These are phyloP conservation scores for Saccharomyces paradoxus DNA, from an alignment of 805 yeast species.

Conservation along the genomic window DNA sequence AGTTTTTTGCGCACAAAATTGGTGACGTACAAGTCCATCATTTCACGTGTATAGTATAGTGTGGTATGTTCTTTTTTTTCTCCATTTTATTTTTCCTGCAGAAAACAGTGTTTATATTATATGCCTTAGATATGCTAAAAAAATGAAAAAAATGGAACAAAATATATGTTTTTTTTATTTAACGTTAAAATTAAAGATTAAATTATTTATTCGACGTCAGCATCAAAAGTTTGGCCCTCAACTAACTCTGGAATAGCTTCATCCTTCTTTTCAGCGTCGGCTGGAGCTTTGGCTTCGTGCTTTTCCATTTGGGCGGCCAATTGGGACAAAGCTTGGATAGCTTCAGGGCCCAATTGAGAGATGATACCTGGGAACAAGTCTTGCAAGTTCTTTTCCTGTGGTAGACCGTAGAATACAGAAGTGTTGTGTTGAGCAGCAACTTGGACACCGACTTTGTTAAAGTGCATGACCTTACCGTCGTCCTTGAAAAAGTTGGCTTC, in stretches of 20 bases:
- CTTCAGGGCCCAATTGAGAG: constrained; percentile 94
- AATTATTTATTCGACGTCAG: constrained; percentile 33
- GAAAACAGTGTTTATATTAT: not conserved
- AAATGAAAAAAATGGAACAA: not conserved
- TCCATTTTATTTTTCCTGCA: not conserved
- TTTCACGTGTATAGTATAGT: not conserved
- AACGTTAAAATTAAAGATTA: not conserved
- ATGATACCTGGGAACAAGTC: constrained; percentile 90
- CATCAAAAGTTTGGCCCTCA: constrained; percentile 39
- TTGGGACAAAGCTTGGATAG: constrained; percentile 78
- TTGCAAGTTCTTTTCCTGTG: constrained; percentile 85
- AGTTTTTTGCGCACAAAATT: not conserved
- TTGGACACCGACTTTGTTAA: constrained; percentile 94
- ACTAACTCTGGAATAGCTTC: constrained; percentile 57
- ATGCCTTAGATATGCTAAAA: not conserved
- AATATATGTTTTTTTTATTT: not conserved
- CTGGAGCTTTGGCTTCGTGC: constrained; percentile 38
- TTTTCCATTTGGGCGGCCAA: constrained; percentile 83
- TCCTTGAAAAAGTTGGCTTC: constrained; percentile 97
- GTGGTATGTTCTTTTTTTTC: not conserved
- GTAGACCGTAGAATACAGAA: constrained; percentile 88
- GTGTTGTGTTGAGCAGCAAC: constrained; percentile 86
- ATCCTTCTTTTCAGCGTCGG: constrained; percentile 42
- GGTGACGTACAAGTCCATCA: not conserved
- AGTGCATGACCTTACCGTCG: constrained; percentile 92